Evolutionary conservation across 2,329 filamentous ascomycete genomes (phyloP).

Genomic region (Elsinoe arachidis): DNA sequence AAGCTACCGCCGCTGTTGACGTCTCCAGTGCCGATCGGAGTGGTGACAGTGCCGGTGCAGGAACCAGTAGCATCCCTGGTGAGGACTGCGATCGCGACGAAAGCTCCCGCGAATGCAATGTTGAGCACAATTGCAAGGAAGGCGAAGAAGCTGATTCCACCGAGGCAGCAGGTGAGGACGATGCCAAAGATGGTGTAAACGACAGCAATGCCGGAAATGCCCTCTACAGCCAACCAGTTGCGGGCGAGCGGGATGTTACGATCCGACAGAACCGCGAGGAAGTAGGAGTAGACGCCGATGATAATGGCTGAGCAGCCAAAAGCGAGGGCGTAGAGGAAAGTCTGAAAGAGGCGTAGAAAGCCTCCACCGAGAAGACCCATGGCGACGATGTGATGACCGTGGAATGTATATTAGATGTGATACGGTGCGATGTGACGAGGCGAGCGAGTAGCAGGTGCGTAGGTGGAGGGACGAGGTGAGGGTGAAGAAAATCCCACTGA

Average conservation of each 20-base stretch:
- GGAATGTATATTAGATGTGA: not conserved
- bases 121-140: slow-evolving; percentile 68
- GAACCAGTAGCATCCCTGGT: slow-evolving; percentile 59
- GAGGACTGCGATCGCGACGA: slow-evolving; percentile 72
- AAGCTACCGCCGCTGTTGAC: slow-evolving; percentile 41
- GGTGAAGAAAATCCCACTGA: not conserved
- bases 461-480: not conserved
- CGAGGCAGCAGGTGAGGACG: slow-evolving; percentile 69
- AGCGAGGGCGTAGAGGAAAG: slow-evolving; percentile 63
- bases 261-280: slow-evolving; percentile 62
- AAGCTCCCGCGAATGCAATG: slow-evolving; percentile 63
- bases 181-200: slow-evolving; percentile 68
- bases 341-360: slow-evolving; percentile 57
- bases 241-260: slow-evolving; percentile 55
- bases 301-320: slow-evolving; percentile 65
- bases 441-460: not conserved
- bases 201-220: slow-evolving; percentile 64
- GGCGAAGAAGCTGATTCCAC: slow-evolving; percentile 64
- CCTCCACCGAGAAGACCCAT: slow-evolving; percentile 41
- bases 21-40: slow-evolving; percentile 59
- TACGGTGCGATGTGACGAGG: not conserved
- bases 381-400: not conserved
- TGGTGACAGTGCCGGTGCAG: slow-evolving; percentile 58
- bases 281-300: slow-evolving; percentile 66
- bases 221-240: slow-evolving; percentile 50